These are phyloP conservation scores for Mucuna pruriens DNA, from an alignment of 306 rosid genomes.

Conservation along the genomic window DNA sequence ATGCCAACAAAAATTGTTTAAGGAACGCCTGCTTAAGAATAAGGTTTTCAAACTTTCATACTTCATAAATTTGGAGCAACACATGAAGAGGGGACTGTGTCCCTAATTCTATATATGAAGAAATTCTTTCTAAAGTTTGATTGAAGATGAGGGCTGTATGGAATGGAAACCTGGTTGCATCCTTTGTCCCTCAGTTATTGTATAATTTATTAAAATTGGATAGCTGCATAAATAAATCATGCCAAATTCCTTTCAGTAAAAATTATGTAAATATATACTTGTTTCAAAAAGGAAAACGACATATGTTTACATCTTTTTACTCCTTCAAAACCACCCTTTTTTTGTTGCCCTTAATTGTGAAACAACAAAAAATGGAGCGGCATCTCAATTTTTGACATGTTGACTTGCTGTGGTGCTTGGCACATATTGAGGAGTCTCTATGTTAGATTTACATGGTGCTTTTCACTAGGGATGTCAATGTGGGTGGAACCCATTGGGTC, in stretches of 20 bases:
- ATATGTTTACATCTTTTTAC: neutral
- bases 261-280: slow-evolving; percentile 15
- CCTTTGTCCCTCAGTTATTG: neutral
- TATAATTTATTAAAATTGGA: neutral
- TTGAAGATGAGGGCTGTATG: slow-evolving; percentile 12
- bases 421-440: slow-evolving; percentile 1
- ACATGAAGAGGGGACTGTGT: neutral
- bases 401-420: neutral
- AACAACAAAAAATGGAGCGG: neutral
- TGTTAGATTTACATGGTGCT: neutral
- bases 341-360: neutral
- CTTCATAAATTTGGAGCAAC: slow-evolving; percentile 36
- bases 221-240: neutral
- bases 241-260: slow-evolving; percentile 11
- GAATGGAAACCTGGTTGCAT: slow-evolving; percentile 29
- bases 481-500: too few species aligned
- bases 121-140: neutral
- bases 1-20: slow-evolving; percentile 85
- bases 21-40: slow-evolving; percentile 84
- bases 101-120: slow-evolving; percentile 23
- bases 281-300: slow-evolving; percentile 12
- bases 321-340: slow-evolving; percentile 1
- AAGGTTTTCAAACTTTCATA: slow-evolving; percentile 62
- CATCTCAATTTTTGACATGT: neutral
- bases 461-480: too few species aligned